These are phyloP conservation scores for Daldinia concentrica DNA, from an alignment of 495 filamentous ascomycete genomes.

Conservation along the genomic window DNA sequence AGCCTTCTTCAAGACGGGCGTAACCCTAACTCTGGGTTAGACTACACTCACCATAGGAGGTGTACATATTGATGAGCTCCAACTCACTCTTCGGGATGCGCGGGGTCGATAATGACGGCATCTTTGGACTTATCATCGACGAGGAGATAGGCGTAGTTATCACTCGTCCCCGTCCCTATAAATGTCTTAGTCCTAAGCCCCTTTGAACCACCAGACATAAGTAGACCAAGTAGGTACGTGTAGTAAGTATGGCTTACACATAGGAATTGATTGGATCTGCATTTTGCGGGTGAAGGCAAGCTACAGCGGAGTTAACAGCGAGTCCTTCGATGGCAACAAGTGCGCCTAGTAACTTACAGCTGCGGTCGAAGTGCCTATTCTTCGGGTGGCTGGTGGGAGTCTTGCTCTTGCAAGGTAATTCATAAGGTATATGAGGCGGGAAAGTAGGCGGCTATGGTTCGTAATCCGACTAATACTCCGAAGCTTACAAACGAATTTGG, in stretches of 20 bases:
- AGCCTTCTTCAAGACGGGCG: conserved; percentile 78
- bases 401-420: conserved; percentile 41
- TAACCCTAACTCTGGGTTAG: conserved; percentile 67
- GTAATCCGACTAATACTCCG: conserved; percentile 15
- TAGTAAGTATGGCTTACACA: conserved; percentile 77
- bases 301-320: conserved; percentile 41
- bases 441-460: background rate
- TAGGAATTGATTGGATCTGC: conserved; percentile 97
- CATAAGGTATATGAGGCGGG: conserved; percentile 29
- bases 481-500: conserved; percentile 35
- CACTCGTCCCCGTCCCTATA: conserved; percentile 83
- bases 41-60: conserved; percentile 3
- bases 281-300: conserved; percentile 64
- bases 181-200: conserved; percentile 17
- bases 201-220: background rate
- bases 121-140: conserved; percentile 88
- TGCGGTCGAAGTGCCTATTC: conserved; percentile 41
- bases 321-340: conserved; percentile 17
- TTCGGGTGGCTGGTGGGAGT: conserved; percentile 37
- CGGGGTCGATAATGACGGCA: conserved; percentile 96
- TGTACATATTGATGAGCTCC: background rate
- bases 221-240: background rate
- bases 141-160: conserved; percentile 98
- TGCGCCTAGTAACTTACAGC: conserved; percentile 41
- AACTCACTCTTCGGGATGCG: conserved; percentile 87